Conservation (phyloP, 805 yeast genomes). For the Candida golubevii region DNA sequence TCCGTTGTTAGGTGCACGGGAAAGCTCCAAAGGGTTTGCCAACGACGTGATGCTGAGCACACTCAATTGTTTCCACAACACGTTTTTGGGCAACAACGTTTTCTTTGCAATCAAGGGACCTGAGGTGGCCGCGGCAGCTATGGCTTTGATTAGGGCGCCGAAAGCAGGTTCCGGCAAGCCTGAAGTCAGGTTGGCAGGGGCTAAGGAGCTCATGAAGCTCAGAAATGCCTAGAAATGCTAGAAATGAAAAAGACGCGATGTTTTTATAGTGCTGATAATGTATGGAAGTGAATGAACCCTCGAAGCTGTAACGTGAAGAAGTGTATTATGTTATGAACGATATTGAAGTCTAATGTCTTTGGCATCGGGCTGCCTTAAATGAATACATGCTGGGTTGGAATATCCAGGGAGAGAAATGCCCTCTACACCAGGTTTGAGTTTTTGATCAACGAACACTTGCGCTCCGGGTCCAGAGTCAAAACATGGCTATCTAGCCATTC, state of each 20-base stretch:
- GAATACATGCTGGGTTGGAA: too few relatives aligned
- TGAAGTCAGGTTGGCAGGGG: constrained; percentile 20
- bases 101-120: constrained; percentile 51
- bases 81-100: constrained; percentile 11
- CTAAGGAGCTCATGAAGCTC: constrained; percentile 19
- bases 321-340: too few relatives aligned
- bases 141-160: constrained; percentile 32
- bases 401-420: too few relatives aligned
- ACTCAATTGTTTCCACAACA: constrained; percentile 22
- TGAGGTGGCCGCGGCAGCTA: constrained; percentile 61
- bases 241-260: too few relatives aligned
- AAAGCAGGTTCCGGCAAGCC: constrained; percentile 14
- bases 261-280: too few relatives aligned
- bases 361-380: too few relatives aligned
- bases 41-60: constrained; percentile 29
- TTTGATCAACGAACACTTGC: constrained; percentile 18
- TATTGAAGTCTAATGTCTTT: too few relatives aligned
- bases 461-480: constrained; percentile 20
- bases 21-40: constrained; percentile 16
- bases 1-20: constrained; percentile 60
- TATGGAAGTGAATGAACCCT: too few relatives aligned
- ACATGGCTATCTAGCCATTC: constrained; percentile 38
- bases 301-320: too few relatives aligned
- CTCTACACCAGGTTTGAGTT: too few relatives aligned
- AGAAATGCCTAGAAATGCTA: not conserved